A percentile compares a stretch with the other conserved stretches of the same genome.
Conservation (phyloP, 192 early-diverging fungal species). For the Backusella tuberculispora region DNA sequence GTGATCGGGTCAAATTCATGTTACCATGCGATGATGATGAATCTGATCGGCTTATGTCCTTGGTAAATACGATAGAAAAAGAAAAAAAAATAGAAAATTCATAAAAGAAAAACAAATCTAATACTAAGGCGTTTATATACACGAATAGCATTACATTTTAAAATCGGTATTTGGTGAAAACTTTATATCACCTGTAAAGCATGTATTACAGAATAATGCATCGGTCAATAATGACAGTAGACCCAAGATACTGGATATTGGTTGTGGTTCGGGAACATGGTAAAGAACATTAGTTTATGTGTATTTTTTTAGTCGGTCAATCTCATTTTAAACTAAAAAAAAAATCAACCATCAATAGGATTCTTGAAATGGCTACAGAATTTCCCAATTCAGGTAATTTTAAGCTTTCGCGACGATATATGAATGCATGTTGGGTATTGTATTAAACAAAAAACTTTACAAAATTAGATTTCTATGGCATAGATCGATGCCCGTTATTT, state of each 20-base stretch:
- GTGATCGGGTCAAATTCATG: background rate
- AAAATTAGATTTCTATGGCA: conserved; percentile 34
- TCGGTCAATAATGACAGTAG: background rate
- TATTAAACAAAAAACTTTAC: background rate
- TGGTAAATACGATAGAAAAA: conserved; percentile 8
- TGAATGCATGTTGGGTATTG: background rate
- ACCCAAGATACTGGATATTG: conserved; percentile 28
- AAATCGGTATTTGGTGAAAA: conserved; percentile 27
- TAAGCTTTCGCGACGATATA: too few species aligned
- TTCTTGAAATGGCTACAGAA: conserved; percentile 42
- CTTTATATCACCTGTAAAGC: conserved; percentile 25
- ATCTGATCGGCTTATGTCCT: conserved; percentile 13
- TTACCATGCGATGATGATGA: conserved; percentile 25
- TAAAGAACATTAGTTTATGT: background rate
- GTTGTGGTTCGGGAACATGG: conserved; percentile 5
- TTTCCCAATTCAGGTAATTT: conserved; percentile 31
- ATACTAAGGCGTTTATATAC: background rate
- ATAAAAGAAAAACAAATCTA: too few species aligned
- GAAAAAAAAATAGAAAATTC: background rate
- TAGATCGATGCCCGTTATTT: conserved; percentile 38
- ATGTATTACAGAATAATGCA: background rate
- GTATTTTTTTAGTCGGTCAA: background rate
- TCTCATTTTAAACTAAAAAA: background rate
- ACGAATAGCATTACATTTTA: conserved; percentile 29
- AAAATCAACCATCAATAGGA: conserved; percentile 20